Conservation (phyloP, 371 early-diverging fungal genomes). For the Saksenaea oblongispora region DNA sequence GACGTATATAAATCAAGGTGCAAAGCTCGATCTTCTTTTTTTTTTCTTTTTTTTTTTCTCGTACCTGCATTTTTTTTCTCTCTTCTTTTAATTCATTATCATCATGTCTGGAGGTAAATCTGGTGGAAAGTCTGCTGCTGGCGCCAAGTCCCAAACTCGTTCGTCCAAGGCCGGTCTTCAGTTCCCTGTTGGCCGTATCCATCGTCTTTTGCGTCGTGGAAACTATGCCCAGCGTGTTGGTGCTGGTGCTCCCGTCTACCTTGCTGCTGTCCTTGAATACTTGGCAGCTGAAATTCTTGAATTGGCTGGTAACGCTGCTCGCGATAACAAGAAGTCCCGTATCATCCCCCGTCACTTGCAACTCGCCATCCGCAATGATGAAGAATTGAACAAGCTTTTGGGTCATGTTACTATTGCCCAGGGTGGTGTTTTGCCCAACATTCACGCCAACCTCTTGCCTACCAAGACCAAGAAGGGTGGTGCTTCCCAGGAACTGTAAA, state of each 20-base stretch:
- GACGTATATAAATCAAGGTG: constrained; percentile 13
- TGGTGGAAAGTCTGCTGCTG: constrained; percentile 62
- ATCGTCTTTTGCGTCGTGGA: constrained; percentile 89
- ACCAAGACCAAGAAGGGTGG: constrained; percentile 69
- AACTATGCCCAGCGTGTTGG: constrained; percentile 93
- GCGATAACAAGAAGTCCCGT: constrained; percentile 92
- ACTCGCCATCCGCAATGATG: constrained; percentile 91
- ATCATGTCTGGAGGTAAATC: constrained; percentile 65
- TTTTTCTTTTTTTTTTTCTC: constrained; percentile 15
- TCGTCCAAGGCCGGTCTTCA: constrained; percentile 85
- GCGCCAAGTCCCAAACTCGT: constrained; percentile 56
- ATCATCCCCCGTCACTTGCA: constrained; percentile 87
- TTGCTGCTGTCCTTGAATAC: constrained; percentile 92
- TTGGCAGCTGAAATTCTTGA: constrained; percentile 93
- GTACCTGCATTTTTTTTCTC: constrained; percentile 6
- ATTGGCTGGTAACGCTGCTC: constrained; percentile 91
- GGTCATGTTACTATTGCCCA: constrained; percentile 80
- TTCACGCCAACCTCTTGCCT: constrained; percentile 65
- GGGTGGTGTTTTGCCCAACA: constrained; percentile 85
- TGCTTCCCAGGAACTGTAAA: constrained; percentile 37
- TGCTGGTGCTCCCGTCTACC: constrained; percentile 90
- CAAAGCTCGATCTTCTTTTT: constrained; percentile 22
- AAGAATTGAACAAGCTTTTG: constrained; percentile 91
- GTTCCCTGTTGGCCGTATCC: constrained; percentile 95
- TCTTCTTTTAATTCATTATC: constrained; percentile 11